Evolutionary conservation across 2,329 filamentous ascomycete species (phyloP).

Genomic region (Alternaria viburni): DNA sequence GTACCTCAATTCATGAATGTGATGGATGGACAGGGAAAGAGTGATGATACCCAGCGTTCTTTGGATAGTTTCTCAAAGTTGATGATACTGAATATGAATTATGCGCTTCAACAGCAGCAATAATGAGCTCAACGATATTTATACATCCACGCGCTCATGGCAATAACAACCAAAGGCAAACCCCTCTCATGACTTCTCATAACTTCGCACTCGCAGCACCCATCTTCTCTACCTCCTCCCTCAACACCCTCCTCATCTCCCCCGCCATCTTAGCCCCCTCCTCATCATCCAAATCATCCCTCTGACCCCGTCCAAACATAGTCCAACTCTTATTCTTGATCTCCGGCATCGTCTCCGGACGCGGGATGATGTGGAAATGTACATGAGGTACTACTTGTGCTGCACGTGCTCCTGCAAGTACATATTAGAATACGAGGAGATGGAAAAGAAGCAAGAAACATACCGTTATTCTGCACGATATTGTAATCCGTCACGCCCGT

Average conservation of each 20-base stretch:
- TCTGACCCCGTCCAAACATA: constrained; percentile 78
- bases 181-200: not conserved
- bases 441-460: constrained; percentile 6
- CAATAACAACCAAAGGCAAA: not conserved
- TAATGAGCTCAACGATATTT: too few species aligned
- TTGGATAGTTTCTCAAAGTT: not conserved
- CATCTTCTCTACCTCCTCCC: constrained; percentile 43
- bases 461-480: constrained; percentile 92
- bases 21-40: not conserved
- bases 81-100: not conserved
- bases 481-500: constrained; percentile 88
- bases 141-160: not conserved
- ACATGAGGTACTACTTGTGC: constrained; percentile 93
- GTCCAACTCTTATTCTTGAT: constrained; percentile 70
- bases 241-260: constrained; percentile 52
- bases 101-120: not conserved
- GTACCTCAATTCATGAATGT: not conserved
- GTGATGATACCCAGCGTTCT: constrained; percentile 7
- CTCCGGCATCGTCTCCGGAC: constrained; percentile 65
- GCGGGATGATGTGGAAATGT: constrained; percentile 92
- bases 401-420: constrained; percentile 69
- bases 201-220: constrained; percentile 8
- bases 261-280: constrained; percentile 68
- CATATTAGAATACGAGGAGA: not conserved
- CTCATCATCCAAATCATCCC: constrained; percentile 78